These are phyloP conservation scores for Cicer cuneatum DNA, from an alignment of 306 rosid species.

Conservation along the genomic window DNA sequence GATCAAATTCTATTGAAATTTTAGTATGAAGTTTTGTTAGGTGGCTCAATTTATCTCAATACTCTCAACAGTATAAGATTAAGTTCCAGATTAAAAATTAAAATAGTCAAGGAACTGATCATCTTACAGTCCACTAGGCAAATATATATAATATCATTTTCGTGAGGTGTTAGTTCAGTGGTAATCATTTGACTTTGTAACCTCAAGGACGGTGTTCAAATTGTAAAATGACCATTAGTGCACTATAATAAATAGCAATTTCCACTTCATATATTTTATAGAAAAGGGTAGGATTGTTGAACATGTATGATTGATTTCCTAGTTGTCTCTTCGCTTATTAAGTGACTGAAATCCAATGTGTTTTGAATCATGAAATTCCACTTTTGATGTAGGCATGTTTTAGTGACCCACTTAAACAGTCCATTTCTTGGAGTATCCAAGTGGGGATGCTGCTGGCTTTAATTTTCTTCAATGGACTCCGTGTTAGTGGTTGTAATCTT, in stretches of 20 bases:
- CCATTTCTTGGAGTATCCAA: constrained; percentile 13
- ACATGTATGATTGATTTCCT: constrained; percentile 4
- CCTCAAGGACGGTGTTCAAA: too few relatives aligned
- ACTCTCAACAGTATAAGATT: background rate
- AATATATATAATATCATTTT: constrained; percentile 2
- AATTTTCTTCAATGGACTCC: constrained; percentile 22
- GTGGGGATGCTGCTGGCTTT: background rate
- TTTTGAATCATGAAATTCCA: constrained; percentile 10
- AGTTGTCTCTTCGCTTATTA: background rate
- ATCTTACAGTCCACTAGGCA: constrained; percentile 9
- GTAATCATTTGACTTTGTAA: too few relatives aligned
- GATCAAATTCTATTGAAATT: background rate
- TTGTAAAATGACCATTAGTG: too few relatives aligned
- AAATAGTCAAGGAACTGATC: background rate
- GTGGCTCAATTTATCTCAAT: constrained; percentile 6
- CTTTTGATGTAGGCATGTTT: constrained; percentile 14
- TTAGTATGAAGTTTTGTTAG: background rate
- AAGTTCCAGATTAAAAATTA: constrained; percentile 14
- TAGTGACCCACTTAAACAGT: constrained; percentile 18
- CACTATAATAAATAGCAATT: too few relatives aligned
- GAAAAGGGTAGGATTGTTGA: background rate
- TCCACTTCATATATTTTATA: too few relatives aligned
- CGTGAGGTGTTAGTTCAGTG: background rate
- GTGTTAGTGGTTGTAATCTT: constrained; percentile 22
- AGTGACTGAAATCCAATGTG: constrained; percentile 22